Evolutionary conservation across 495 filamentous ascomycete species (phyloP).

Genomic region (Melanomma pulvis-pyrius): DNA sequence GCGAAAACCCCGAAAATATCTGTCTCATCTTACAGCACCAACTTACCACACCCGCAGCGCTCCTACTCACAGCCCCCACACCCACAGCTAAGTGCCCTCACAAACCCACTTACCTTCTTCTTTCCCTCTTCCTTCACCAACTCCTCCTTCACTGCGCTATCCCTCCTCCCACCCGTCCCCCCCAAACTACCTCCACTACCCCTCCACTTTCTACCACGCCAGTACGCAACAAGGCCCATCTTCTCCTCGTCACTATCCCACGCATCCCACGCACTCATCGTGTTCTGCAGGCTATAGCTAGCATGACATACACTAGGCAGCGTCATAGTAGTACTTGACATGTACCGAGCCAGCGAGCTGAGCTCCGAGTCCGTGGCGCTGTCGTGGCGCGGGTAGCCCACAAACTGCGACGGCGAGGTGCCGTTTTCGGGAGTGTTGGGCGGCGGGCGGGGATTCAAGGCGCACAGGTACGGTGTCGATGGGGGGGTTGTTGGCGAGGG

Average conservation of each 20-base stretch:
- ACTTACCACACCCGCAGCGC: not conserved
- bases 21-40: not conserved
- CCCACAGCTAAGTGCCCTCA: constrained; percentile 32
- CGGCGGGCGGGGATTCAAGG: not conserved
- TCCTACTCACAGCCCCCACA: constrained; percentile 12
- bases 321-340: not conserved
- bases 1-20: not conserved
- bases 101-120: constrained; percentile 20
- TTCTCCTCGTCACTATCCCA: constrained; percentile 36
- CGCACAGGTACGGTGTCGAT: constrained; percentile 6
- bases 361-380: constrained; percentile 26
- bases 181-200: constrained; percentile 27
- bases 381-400: constrained; percentile 6
- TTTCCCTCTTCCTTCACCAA: not conserved
- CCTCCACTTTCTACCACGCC: constrained; percentile 22
- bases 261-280: constrained; percentile 36
- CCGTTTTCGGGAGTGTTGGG: constrained; percentile 21
- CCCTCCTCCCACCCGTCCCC: not conserved
- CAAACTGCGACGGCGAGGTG: constrained; percentile 16
- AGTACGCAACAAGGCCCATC: constrained; percentile 30
- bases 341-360: constrained; percentile 21
- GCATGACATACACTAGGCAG: constrained; percentile 7
- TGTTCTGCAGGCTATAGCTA: constrained; percentile 31
- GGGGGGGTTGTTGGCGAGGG: constrained; percentile 16
- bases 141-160: constrained; percentile 4